Evolutionary conservation across 2,329 filamentous ascomycete species (phyloP).

Genomic region (Colletotrichum tamarilloi): DNA sequence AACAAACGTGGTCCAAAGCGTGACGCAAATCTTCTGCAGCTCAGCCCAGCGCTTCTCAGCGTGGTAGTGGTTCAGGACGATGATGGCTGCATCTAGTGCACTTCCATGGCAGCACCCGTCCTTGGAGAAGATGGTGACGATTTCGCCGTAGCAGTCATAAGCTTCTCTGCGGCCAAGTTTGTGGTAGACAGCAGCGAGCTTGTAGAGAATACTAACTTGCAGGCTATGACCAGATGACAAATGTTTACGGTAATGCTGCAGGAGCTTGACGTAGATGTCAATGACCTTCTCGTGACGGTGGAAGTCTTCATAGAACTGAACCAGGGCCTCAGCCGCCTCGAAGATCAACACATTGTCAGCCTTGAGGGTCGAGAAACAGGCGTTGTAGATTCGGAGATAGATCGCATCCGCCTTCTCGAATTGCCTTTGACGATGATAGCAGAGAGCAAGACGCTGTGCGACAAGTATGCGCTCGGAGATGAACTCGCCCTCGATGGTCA

Average conservation of each 20-base stretch:
- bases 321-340: constrained; percentile 42
- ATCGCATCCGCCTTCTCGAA: constrained; percentile 52
- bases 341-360: constrained; percentile 44
- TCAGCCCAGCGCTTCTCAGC: constrained; percentile 55
- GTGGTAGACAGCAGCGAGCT: constrained; percentile 26
- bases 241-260: constrained; percentile 44
- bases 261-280: constrained; percentile 47
- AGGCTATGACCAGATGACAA: constrained; percentile 41
- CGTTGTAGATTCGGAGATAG: constrained; percentile 50
- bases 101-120: constrained; percentile 50
- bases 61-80: constrained; percentile 57
- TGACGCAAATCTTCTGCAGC: constrained; percentile 56
- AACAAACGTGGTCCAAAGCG: constrained; percentile 53
- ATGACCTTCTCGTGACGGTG: constrained; percentile 49
- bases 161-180: constrained; percentile 44
- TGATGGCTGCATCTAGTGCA: constrained; percentile 57
- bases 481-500: constrained; percentile 46
- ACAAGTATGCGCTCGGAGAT: constrained; percentile 46
- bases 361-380: constrained; percentile 44
- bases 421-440: constrained; percentile 47
- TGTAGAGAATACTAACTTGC: constrained; percentile 49
- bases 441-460: constrained; percentile 47
- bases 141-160: constrained; percentile 50
- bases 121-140: constrained; percentile 47
- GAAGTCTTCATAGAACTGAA: constrained; percentile 46